Conservation (phyloP, 1,139 yeast species). For the Saccharomycopsis hybrid region DNA sequence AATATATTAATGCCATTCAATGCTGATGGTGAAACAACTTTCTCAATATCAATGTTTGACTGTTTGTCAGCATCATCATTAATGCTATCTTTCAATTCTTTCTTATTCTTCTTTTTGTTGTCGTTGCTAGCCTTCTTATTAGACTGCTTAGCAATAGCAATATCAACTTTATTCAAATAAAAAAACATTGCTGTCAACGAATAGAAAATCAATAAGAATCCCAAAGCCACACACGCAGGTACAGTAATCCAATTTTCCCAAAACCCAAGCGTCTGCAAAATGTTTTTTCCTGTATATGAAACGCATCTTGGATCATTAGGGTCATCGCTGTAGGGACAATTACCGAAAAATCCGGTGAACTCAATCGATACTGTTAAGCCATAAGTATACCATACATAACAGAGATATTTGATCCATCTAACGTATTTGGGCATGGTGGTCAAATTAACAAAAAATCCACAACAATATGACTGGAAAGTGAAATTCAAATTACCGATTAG, state of each 20-base stretch:
- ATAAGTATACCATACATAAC: constrained; percentile 73
- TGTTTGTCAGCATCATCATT: too few relatives aligned
- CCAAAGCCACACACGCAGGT: constrained; percentile 58
- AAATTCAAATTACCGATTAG: constrained; percentile 57
- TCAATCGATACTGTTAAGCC: constrained; percentile 66
- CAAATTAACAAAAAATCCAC: constrained; percentile 77
- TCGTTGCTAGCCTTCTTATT: constrained; percentile 23
- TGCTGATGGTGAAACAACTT: constrained; percentile 18
- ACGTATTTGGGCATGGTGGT: constrained; percentile 77
- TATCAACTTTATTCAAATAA: constrained; percentile 43
- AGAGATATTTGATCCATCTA: constrained; percentile 72
- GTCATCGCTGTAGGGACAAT: constrained; percentile 40
- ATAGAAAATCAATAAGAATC: constrained; percentile 55
- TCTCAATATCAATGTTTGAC: constrained; percentile 17
- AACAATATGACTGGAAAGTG: constrained; percentile 70
- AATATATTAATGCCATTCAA: constrained; percentile 18
- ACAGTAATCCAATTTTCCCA: constrained; percentile 58
- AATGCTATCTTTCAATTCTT: neutral
- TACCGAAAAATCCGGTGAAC: constrained; percentile 53
- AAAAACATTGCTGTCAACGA: constrained; percentile 42
- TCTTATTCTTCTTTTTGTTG: neutral
- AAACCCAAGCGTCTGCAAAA: constrained; percentile 54
- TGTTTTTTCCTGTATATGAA: constrained; percentile 43
- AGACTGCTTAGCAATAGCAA: constrained; percentile 42
- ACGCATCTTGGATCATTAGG: constrained; percentile 36